Evolutionary conservation across 2,329 filamentous ascomycete species (phyloP), one percentile per base, ranked within the genome.

Genomic region (Alternaria angustiovoidea): DNA sequence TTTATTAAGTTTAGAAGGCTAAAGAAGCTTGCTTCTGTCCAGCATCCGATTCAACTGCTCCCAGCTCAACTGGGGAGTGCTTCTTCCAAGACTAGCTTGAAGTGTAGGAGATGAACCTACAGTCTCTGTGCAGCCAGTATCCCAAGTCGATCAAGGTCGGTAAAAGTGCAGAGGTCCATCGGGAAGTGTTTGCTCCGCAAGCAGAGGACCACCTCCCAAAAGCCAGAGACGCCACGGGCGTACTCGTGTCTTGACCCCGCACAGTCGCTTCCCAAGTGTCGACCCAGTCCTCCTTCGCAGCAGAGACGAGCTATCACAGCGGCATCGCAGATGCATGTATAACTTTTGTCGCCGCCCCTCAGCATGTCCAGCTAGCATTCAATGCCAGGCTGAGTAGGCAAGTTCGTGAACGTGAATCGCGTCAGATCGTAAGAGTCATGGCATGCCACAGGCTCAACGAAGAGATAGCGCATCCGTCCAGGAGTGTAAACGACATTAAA

Each of bases 91-190:
- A 70, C 61, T 81, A 79, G 82, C 82, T 79, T 78, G 79, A 80
- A 83, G 79, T 73, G 81, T 85, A 85, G 84, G 81, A 78, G 83
- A 85, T 85, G 83, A 84, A 59, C 82, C 84, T 84, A 85, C 77
- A 71, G 74, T 70, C 72, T 67, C 63, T 68, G 62, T 28, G 59
- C 60, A 20, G 61, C 64, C 54, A 51, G 59, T 43, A 48, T 63
- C 49, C 44, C 54, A 51, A 60, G 61, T 47, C 59, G 65, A 65
- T 61, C 5, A 36, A 64, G 66, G 56, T 60, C 63, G 54, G 66
- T 48, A 64, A 69, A 77, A 77, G 78, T 76, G 70, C 77, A 79
- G 76, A 68, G 63, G 63, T 65, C 57, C 61, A 12, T 67, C 74
- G 69, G 70, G 52, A 41, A 51, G 63, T 69, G 72, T 69, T 58